phyloP scores from a whole-genome alignment of 2,329 filamentous ascomycete species.

The Cryphonectria carpinicola region DNA sequence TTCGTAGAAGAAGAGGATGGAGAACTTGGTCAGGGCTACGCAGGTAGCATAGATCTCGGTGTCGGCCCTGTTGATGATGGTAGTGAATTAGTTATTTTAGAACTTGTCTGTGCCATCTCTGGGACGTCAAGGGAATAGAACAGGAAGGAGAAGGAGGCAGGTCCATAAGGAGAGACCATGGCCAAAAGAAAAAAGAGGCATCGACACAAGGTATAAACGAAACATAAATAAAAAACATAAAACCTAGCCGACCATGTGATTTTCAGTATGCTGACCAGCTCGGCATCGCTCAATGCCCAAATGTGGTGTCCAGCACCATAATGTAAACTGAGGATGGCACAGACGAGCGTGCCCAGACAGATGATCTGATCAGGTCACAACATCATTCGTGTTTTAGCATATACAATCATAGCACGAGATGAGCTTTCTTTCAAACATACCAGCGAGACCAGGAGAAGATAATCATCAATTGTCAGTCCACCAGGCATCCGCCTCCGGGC shows the following conservation, averaged over 20 bases:
- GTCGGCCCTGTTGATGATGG: slow-evolving; percentile 5
- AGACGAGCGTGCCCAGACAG: not conserved
- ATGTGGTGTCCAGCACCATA: slow-evolving; percentile 12
- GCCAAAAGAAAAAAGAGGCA: not conserved
- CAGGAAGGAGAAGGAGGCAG: not conserved
- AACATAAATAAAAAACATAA: not conserved
- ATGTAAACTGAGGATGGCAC: not conserved
- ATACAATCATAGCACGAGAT: not conserved
- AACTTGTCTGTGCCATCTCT: not conserved
- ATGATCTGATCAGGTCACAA: not conserved
- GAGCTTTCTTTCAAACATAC: not conserved
- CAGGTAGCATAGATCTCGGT: slow-evolving; percentile 2
- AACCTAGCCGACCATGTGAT: not conserved
- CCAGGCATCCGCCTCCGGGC: slow-evolving; percentile 1
- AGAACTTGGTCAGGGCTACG: slow-evolving; percentile 6
- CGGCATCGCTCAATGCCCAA: not conserved
- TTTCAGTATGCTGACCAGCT: not conserved
- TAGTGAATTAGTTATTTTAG: not conserved
- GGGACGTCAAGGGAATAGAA: not conserved
- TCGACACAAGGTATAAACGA: not conserved
- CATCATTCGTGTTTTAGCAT: not conserved
- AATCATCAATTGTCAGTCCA: slow-evolving; percentile 6
- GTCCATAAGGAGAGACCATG: not conserved
- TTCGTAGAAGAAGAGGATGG: slow-evolving; percentile 11
- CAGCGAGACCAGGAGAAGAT: not conserved